Percentiles rank a stretch among this genome's conserved stretches.
phyloP scores from a whole-genome alignment of 441 rosid genomes.

The Bruguiera hainesii region DNA sequence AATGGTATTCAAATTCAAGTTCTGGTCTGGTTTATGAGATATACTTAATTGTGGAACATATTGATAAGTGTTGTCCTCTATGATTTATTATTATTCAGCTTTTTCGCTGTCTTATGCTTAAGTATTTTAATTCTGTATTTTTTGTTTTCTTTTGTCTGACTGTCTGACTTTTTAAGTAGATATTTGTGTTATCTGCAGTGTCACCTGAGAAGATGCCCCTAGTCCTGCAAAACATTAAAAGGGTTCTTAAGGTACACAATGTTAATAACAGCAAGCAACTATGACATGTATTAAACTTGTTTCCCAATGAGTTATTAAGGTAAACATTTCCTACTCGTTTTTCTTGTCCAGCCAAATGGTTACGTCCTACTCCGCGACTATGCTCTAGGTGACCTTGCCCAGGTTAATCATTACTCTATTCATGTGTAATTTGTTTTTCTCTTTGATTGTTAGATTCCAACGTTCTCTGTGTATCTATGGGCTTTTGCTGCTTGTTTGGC shows the following conservation, averaged over 20 bases:
- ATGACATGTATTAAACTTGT: neutral
- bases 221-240: slow-evolving; percentile 66
- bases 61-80: slow-evolving; percentile 1
- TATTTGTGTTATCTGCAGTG: slow-evolving; percentile 92
- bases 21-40: slow-evolving; percentile 8
- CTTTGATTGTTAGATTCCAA: slow-evolving; percentile 5
- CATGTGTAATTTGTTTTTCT: slow-evolving; percentile 5
- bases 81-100: slow-evolving; percentile 1
- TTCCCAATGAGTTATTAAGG: neutral
- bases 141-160: slow-evolving; percentile 15
- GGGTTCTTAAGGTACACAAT: slow-evolving; percentile 68
- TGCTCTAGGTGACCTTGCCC: slow-evolving; percentile 91
- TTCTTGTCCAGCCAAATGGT: slow-evolving; percentile 67
- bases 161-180: slow-evolving; percentile 74
- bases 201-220: slow-evolving; percentile 93
- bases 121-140: slow-evolving; percentile 12
- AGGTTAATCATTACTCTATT: slow-evolving; percentile 42
- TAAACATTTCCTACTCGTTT: neutral
- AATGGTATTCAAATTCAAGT: slow-evolving; percentile 53
- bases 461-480: neutral
- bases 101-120: neutral
- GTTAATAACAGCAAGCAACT: slow-evolving; percentile 8
- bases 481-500: neutral
- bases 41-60: slow-evolving; percentile 1
- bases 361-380: slow-evolving; percentile 80